Percentiles rank a stretch among this genome's conserved stretches.
Evolutionary conservation across 2,329 filamentous ascomycete genomes (phyloP).

Genomic region (Cyclaneusma minus): DNA sequence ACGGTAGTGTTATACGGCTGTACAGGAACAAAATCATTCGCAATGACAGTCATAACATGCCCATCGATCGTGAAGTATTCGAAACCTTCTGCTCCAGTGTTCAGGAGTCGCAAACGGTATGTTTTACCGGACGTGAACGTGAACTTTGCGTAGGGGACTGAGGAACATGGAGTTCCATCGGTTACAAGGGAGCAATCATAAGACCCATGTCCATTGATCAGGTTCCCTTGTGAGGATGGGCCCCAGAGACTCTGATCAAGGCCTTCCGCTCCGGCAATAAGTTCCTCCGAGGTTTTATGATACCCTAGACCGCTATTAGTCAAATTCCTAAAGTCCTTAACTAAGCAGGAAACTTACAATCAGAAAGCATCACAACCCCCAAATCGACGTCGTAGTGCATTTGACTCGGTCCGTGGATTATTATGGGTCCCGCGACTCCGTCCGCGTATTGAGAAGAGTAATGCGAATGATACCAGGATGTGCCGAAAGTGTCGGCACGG

Average conservation of each 20-base stretch:
- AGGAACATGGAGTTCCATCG: constrained; percentile 27
- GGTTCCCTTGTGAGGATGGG: neutral
- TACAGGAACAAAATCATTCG: constrained; percentile 42
- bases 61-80: constrained; percentile 33
- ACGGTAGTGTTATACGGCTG: constrained; percentile 32
- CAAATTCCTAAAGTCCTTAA: too few species aligned
- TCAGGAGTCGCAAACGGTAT: constrained; percentile 32
- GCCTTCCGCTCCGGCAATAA: too few species aligned
- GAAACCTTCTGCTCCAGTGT: constrained; percentile 19
- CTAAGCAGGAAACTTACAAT: neutral
- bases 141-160: constrained; percentile 20
- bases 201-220: neutral
- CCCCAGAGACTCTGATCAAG: too few species aligned
- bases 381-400: constrained; percentile 48
- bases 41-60: constrained; percentile 41
- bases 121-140: constrained; percentile 25
- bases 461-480: constrained; percentile 47
- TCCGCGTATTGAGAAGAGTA: constrained; percentile 33
- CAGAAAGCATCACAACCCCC: constrained; percentile 26
- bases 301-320: too few species aligned
- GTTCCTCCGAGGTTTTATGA: too few species aligned
- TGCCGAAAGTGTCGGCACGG: constrained; percentile 25
- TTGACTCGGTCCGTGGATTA: constrained; percentile 43
- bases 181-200: constrained; percentile 1
- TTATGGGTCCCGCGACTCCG: constrained; percentile 42